Conservation (phyloP, 139 green algal species). For the Chlamydomonas incerta region DNA sequence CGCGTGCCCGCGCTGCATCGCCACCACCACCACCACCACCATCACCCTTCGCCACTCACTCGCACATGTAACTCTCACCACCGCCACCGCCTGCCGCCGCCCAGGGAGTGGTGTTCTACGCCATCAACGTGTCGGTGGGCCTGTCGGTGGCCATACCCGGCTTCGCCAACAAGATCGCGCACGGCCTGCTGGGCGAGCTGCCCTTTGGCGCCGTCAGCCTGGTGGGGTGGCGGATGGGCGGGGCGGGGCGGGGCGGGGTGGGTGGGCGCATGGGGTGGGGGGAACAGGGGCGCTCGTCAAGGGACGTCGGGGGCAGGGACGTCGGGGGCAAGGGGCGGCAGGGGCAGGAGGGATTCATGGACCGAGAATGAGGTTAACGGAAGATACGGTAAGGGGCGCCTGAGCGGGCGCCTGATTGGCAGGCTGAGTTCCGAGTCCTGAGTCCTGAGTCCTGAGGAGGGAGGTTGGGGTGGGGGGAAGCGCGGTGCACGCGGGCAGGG, state of each 20-base stretch:
- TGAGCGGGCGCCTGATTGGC: too few species aligned
- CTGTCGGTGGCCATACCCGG: constrained; percentile 72
- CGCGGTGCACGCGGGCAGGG: background rate
- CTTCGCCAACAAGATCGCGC: constrained; percentile 73
- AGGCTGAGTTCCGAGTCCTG: too few species aligned
- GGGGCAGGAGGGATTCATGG: too few species aligned
- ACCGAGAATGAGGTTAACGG: too few species aligned
- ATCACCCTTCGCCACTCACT: too few species aligned
- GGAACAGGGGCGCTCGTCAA: too few species aligned
- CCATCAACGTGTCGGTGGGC: constrained; percentile 68
- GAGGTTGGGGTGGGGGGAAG: background rate
- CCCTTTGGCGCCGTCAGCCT: constrained; percentile 70
- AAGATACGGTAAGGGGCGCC: too few species aligned
- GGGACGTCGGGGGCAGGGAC: too few species aligned
- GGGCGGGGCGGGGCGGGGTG: background rate
- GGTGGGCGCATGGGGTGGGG: background rate
- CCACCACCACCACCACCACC: background rate
- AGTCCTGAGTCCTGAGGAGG: too few species aligned
- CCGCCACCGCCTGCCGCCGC: too few species aligned
- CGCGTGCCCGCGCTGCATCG: background rate
- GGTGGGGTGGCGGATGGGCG: constrained; percentile 24
- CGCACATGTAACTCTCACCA: too few species aligned
- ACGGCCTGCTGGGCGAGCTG: constrained; percentile 76
- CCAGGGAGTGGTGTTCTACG: constrained; percentile 66
- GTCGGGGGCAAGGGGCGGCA: too few species aligned